Percentiles rank a stretch among this genome's conserved stretches.
These are phyloP conservation scores for Lactarius sanguifluus DNA, from an alignment of 768 basidiomycete species.

Conservation along the genomic window DNA sequence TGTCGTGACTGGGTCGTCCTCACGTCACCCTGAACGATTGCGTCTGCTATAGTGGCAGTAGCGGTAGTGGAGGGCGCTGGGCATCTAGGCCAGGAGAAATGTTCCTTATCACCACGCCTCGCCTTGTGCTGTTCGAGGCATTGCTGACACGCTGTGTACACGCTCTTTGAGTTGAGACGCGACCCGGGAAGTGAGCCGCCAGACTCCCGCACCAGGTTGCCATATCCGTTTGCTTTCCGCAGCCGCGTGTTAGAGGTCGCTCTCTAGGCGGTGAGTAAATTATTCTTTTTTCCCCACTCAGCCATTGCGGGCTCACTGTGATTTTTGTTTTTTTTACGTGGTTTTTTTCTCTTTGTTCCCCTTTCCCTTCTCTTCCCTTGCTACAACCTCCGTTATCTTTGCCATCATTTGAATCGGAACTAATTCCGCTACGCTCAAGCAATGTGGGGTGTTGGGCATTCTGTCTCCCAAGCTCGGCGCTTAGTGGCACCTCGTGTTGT, in stretches of 20 bases:
- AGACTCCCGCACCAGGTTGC: constrained; percentile 46
- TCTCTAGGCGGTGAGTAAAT: constrained; percentile 28
- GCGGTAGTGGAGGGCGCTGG: constrained; percentile 22
- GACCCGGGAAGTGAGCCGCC: constrained; percentile 55
- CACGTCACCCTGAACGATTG: constrained; percentile 6
- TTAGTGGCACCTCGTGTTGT: constrained; percentile 61
- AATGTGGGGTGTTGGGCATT: constrained; percentile 25
- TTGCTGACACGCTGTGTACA: constrained; percentile 62
- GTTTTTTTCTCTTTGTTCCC: constrained; percentile 4
- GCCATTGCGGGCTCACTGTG: constrained; percentile 24
- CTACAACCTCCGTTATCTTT: constrained; percentile 7
- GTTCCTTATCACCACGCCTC: constrained; percentile 54
- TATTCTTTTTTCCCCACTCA: constrained; percentile 31
- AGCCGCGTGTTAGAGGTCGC: constrained; percentile 29
- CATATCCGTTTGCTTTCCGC: constrained; percentile 27
- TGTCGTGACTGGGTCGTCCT: constrained; percentile 2
- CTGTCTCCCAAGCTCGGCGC: constrained; percentile 42
- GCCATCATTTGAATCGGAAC: constrained; percentile 29
- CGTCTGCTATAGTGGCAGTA: constrained; percentile 15
- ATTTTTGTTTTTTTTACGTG: constrained; percentile 26
- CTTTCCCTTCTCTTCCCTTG: constrained; percentile 16
- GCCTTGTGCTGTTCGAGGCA: constrained; percentile 53
- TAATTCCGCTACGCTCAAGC: constrained; percentile 34
- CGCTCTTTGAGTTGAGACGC: constrained; percentile 63
- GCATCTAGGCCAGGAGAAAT: constrained; percentile 26